Conservation (phyloP, 192 early-diverging fungal genomes). For the Linnemannia hyalina region DNA sequence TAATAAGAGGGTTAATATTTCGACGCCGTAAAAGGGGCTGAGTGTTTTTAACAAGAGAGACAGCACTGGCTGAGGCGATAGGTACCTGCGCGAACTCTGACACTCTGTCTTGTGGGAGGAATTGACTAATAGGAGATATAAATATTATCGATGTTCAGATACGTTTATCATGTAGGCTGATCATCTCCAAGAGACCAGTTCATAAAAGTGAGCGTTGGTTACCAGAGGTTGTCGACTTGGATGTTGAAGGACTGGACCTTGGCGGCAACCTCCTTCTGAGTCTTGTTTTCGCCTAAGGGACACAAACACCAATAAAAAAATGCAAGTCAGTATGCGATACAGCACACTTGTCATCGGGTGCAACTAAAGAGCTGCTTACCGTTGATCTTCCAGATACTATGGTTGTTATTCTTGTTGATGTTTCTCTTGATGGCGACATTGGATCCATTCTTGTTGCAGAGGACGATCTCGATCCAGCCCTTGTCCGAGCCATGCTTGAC, state of each 20-base stretch:
- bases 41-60: not conserved
- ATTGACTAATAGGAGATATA: conserved; percentile 72
- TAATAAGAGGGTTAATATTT: not conserved
- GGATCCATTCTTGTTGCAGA: conserved; percentile 65
- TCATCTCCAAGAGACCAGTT: too few species aligned
- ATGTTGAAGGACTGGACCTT: conserved; percentile 77
- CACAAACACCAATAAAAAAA: not conserved
- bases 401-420: conserved; percentile 74
- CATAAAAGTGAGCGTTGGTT: not conserved
- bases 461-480: conserved; percentile 88
- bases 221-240: conserved; percentile 97
- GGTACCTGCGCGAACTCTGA: conserved; percentile 88
- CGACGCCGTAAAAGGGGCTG: not conserved
- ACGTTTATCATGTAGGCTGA: not conserved
- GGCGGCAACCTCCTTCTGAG: conserved; percentile 75
- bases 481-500: conserved; percentile 89
- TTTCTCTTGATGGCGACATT: conserved; percentile 72
- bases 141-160: not conserved
- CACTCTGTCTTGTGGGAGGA: conserved; percentile 96
- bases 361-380: conserved; percentile 59
- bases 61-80: not conserved
- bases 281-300: conserved; percentile 64
- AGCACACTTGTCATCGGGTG: not conserved
- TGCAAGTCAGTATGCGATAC: not conserved
- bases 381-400: conserved; percentile 85